A percentile compares a stretch with the other conserved stretches of the same genome.
These are phyloP conservation scores for Annulohypoxylon nitens DNA, from an alignment of 495 filamentous ascomycete genomes.

Conservation along the genomic window DNA sequence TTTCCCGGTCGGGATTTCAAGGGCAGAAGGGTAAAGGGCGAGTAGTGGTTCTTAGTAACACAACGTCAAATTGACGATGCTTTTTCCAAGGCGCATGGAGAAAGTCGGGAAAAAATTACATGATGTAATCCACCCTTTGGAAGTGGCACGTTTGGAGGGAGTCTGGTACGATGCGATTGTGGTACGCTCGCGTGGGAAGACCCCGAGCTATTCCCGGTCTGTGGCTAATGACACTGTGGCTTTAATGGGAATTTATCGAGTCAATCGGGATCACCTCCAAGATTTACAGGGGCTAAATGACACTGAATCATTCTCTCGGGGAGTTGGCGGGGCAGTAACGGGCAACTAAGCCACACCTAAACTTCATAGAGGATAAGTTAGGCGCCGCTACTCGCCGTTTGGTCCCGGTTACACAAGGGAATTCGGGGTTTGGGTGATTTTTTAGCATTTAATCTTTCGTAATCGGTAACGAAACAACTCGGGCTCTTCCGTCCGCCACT, in stretches of 20 bases:
- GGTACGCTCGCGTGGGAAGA: slow-evolving; percentile 25
- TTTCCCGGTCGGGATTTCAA: slow-evolving; percentile 39
- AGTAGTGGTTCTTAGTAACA: slow-evolving; percentile 37
- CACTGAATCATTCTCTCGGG: background rate
- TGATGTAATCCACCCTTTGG: slow-evolving; percentile 42
- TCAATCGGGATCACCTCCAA: background rate
- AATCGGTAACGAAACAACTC: slow-evolving; percentile 19
- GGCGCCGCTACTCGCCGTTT: slow-evolving; percentile 44
- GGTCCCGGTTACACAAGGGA: slow-evolving; percentile 29
- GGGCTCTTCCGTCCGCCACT: slow-evolving; percentile 41
- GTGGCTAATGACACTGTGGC: slow-evolving; percentile 37
- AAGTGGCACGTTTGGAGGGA: slow-evolving; percentile 36
- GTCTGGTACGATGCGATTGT: slow-evolving; percentile 42
- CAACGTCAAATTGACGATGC: slow-evolving; percentile 38
- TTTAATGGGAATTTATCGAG: background rate
- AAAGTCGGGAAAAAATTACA: slow-evolving; percentile 47
- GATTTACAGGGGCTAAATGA: background rate
- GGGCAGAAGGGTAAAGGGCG: background rate
- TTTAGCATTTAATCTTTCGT: slow-evolving; percentile 14
- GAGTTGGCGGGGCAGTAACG: slow-evolving; percentile 1
- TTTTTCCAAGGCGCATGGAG: slow-evolving; percentile 26
- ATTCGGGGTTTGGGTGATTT: slow-evolving; percentile 39
- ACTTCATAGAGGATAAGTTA: slow-evolving; percentile 15
- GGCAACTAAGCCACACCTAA: slow-evolving; percentile 39
- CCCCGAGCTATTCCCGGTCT: slow-evolving; percentile 43